These are phyloP conservation scores for Inosperma sp. DNA, from an alignment of 768 basidiomycete species.

Conservation along the genomic window DNA sequence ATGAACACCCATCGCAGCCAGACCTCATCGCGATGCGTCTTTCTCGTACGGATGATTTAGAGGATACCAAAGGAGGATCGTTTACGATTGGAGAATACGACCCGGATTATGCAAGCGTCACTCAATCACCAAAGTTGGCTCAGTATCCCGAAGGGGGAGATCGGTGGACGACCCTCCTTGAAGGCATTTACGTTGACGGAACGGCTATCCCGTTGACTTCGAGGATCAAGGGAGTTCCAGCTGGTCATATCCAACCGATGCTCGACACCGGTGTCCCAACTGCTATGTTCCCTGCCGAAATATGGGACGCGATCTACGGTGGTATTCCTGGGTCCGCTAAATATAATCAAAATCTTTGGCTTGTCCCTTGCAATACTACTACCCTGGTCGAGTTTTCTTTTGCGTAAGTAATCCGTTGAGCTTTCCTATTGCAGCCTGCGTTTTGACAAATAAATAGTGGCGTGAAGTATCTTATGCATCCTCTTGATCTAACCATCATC, in stretches of 20 bases:
- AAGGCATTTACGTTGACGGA: slow-evolving; percentile 33
- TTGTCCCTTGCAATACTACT: slow-evolving; percentile 34
- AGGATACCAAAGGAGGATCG: no score
- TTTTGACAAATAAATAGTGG: slow-evolving; percentile 19
- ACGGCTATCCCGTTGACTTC: slow-evolving; percentile 26
- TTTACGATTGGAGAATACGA: slow-evolving; percentile 43
- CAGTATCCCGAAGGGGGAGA: no score
- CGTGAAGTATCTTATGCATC: slow-evolving; percentile 35
- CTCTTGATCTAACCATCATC: no score
- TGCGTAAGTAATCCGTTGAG: slow-evolving; percentile 29
- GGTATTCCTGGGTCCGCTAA: slow-evolving; percentile 32
- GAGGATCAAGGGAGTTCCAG: slow-evolving; percentile 23
- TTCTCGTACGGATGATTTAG: no score
- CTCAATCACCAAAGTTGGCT: no score
- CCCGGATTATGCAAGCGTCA: slow-evolving; percentile 27
- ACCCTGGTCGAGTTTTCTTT: slow-evolving; percentile 35
- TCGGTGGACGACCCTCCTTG: no score
- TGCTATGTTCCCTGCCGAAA: slow-evolving; percentile 30
- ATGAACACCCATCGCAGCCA: slow-evolving; percentile 28
- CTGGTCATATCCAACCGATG: slow-evolving; percentile 30
- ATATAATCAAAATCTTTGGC: slow-evolving; percentile 28
- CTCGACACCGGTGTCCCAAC: slow-evolving; percentile 42
- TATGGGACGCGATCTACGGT: slow-evolving; percentile 36
- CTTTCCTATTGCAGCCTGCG: neutral
- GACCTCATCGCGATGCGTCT: slow-evolving; percentile 41